Evolutionary conservation across 2,329 filamentous ascomycete species (phyloP).

Genomic region (Epichloe scottii): DNA sequence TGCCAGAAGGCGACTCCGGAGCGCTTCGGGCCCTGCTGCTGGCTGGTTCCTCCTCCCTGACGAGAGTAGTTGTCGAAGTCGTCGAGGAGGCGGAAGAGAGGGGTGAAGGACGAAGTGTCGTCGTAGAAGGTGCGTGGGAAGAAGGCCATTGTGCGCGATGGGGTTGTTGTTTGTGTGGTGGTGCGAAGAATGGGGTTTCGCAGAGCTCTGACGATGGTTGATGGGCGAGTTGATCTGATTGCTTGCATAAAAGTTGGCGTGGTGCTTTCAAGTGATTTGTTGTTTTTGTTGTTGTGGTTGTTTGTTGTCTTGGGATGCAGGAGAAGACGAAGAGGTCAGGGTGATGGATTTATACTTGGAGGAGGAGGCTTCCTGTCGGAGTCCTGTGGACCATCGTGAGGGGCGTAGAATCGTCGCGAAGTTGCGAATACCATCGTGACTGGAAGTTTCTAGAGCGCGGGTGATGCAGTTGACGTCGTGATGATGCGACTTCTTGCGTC

Average conservation of each 20-base stretch:
- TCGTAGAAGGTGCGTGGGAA: conserved; percentile 42
- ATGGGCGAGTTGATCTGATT: conserved; percentile 13
- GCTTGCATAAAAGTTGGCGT: conserved; percentile 11
- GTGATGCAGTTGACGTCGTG: not conserved
- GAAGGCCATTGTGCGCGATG: conserved; percentile 42
- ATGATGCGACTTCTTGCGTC: conserved; percentile 1
- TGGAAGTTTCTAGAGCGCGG: not conserved
- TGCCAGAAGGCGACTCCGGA: conserved; percentile 36
- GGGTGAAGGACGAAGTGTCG: conserved; percentile 34
- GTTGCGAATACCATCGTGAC: not conserved
- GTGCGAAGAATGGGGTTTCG: conserved; percentile 11
- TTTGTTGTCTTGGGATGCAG: not conserved
- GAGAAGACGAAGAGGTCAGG: no score
- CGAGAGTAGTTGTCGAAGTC: conserved; percentile 41
- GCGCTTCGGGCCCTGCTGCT: conserved; percentile 8
- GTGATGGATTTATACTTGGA: conserved; percentile 2
- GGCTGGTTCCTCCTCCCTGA: conserved; percentile 10
- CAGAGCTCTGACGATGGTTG: conserved; percentile 13
- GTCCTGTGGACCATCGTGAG: not conserved
- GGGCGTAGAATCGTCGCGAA: not conserved
- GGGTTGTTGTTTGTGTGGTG: conserved; percentile 6
- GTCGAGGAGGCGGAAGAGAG: conserved; percentile 46
- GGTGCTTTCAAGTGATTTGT: no score
- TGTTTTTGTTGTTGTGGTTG: not conserved
- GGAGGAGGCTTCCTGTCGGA: not conserved